Percentiles rank a stretch among this genome's conserved stretches.
phyloP scores from a whole-genome alignment of 805 yeast genomes.

The Sungouiella thailandica region DNA sequence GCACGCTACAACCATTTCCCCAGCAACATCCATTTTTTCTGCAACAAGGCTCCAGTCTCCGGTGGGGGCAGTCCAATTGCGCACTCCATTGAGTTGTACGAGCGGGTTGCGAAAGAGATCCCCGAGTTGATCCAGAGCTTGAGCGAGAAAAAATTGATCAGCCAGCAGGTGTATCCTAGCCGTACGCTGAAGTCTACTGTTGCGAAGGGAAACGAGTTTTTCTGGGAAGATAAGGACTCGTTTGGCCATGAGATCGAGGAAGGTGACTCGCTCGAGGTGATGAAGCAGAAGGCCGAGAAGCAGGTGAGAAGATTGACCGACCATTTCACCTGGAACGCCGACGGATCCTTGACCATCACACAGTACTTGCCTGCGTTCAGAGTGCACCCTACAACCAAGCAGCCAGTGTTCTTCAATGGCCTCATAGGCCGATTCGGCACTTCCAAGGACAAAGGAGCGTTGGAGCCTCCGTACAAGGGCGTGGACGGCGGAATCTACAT shows the following conservation, averaged over 20 bases:
- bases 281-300: conserved; percentile 13
- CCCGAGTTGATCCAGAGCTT: conserved; percentile 17
- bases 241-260: neutral
- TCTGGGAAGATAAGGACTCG: neutral
- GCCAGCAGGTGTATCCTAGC: neutral
- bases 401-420: neutral
- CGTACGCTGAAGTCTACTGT: neutral
- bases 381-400: neutral
- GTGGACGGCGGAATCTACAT: conserved; percentile 1
- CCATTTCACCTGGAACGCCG: conserved; percentile 10
- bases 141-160: conserved; percentile 1
- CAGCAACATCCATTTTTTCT: conserved; percentile 7
- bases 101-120: conserved; percentile 12
- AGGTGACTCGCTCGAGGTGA: neutral
- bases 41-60: conserved; percentile 11
- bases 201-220: neutral
- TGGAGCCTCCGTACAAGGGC: neutral
- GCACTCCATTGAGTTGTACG: conserved; percentile 18
- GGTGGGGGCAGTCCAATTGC: conserved; percentile 20
- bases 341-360: neutral
- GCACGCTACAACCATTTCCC: neutral
- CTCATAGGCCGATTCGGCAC: neutral
- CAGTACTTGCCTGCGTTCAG: neutral
- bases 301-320: conserved; percentile 19
- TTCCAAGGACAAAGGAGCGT: neutral